Base-by-base conservation (phyloP, 495 filamentous ascomycete genomes). In the Xylaria intraflava region DNA sequence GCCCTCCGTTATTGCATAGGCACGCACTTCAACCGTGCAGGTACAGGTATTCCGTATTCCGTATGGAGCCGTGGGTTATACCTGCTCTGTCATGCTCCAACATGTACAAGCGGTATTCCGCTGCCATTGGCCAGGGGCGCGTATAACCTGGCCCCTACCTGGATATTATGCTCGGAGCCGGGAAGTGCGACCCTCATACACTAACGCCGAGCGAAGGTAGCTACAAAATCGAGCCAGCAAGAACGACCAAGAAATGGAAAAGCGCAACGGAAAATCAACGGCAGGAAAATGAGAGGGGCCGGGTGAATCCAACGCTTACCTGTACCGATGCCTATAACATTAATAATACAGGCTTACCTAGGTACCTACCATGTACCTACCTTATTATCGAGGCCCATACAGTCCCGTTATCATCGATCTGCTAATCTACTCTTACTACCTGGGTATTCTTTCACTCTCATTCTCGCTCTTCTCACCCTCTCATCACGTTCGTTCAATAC, bases 151-250 rank as follows among this genome's bases (percentile, higher is more conserved):
- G 14, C 38, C 12, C 12, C 3, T 5, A 39, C 35, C 1, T 12
- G 22, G 20, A 24, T 12, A 26, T 44, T 19, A 23, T 48, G 44
- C 45, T 55, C 52, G 52, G 52, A 55, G 52, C 52, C 52, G 52
- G 52, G 4, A 48, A 20, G 45, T 43, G 27, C 24, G 12, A 43
- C 35, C 49, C 1, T 35, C 14, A 38, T n/a, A n/a, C n/a, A n/a
- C 35, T 53, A 53, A 46, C 42, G 42, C 51, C 51, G 51, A 6
- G 19, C n/a, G 14, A 7, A 43, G 39, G 19, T 22, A 36, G 30
- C 1, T 9, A 23, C 14, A 46, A 22, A 2, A 30, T 0, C 40
- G 22, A 30, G 22, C 9, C 24, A 22, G 29, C 29, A 36, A 35
- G 14, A 40, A 40, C 9, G 24, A 14, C 23, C 38, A 42, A 6